A percentile compares a stretch with the other conserved stretches of the same genome.
Conservation (phyloP, 2,329 filamentous ascomycete species). For the Xylaria sp. region DNA sequence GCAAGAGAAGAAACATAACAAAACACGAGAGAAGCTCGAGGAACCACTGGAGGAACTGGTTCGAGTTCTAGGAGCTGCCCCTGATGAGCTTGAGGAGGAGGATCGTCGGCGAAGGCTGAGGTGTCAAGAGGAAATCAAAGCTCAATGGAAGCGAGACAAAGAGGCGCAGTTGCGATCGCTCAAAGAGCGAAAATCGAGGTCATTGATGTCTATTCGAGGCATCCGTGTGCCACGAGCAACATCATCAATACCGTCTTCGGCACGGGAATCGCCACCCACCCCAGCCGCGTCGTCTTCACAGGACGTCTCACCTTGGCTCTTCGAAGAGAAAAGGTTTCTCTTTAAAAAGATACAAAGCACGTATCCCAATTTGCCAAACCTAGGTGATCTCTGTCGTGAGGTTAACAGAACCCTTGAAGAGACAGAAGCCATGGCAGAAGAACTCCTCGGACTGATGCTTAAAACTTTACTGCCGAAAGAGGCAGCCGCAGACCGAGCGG, state of each 20-base stretch:
- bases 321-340: conserved; percentile 31
- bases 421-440: conserved; percentile 30
- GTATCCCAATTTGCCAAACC: conserved; percentile 28
- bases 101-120: conserved; percentile 10
- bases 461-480: conserved; percentile 20
- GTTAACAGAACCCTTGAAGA: conserved; percentile 30
- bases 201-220: conserved; percentile 25
- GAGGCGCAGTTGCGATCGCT: conserved; percentile 14
- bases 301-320: conserved; percentile 24
- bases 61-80: conserved; percentile 16
- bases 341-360: conserved; percentile 31
- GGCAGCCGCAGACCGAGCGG: conserved; percentile 10
- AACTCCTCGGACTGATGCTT: conserved; percentile 31
- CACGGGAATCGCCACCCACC: conserved; percentile 8
- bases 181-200: conserved; percentile 28
- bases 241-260: conserved; percentile 13
- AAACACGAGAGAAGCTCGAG: conserved; percentile 25
- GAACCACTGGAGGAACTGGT: conserved; percentile 20
- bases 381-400: conserved; percentile 24
- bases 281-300: background rate
- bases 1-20: background rate
- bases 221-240: conserved; percentile 14
- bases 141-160: conserved; percentile 17
- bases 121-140: conserved; percentile 21
- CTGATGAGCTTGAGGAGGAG: conserved; percentile 20